Base-by-base conservation (phyloP, 2,329 filamentous ascomycete species). In the Xenosphaeropsis pyriputrescens region DNA sequence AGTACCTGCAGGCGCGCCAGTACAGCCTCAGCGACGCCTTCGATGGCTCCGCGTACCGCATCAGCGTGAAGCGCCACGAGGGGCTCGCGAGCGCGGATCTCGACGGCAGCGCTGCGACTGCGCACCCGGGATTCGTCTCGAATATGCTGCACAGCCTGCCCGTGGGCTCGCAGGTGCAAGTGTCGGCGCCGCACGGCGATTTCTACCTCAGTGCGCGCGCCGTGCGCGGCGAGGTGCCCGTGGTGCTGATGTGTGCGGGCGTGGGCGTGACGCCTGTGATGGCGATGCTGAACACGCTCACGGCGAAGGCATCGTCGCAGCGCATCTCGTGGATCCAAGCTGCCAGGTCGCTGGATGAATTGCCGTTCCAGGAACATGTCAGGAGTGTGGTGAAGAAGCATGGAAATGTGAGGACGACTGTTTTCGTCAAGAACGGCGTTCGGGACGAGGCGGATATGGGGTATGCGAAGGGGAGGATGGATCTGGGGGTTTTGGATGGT, bases 1-100 rank as follows among this genome's bases (percentile, higher is more conserved):
- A 70, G n/a, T 65, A 78, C 46, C 59, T 67, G 41, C 84, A 89
- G 57, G 73, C 75, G 40, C 63, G 83, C 39, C 83, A 89, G 61
- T 89, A 85, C 62, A 82, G 75, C 34, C 63, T 89, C 39, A 80
- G 73, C 50, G 75, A 82, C 47, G 64, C 60, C 2, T 63, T 65
- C 4, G 45, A 46, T 17, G 47, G 47, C n/a, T 63, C 66, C 35
- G 69, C 75, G 56, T 84, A 84, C 58, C 72, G 83, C 39, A 75
- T 89, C 59, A 81, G 72, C 46, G 75, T 89, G 43, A 88, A 86
- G 67, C 70, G 63, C 40, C 79, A 73, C 45, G 51, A 52, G 2
- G 45, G 40, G 4, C 35, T 52, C 12, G 49, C 51, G 22, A 40
- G 49, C 18, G 47, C 49, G 4, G 40, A 48, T 2, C 8, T 45